phyloP scores from a whole-genome alignment of 768 basidiomycete species.

The Pulveroboletus sp. region DNA sequence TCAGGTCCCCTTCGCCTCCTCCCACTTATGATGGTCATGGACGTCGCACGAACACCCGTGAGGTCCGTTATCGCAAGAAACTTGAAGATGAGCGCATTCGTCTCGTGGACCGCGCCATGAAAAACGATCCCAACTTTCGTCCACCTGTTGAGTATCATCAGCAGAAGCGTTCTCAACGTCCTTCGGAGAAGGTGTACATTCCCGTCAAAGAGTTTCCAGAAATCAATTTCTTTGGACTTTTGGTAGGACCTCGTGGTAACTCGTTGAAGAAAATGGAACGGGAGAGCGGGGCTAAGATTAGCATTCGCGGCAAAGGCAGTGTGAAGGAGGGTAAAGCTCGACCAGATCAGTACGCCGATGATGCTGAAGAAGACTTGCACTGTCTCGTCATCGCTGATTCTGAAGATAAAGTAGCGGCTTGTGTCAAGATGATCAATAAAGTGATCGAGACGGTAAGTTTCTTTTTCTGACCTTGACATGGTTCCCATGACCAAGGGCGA shows the following conservation, averaged over 20 bases:
- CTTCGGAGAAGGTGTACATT: conserved; percentile 98
- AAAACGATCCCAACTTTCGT: conserved; percentile 96
- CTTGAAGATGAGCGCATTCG: conserved; percentile 88
- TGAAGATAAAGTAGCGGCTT: conserved; percentile 85
- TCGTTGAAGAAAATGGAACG: conserved; percentile 99
- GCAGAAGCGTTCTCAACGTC: conserved; percentile 88
- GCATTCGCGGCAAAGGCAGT: conserved; percentile 95
- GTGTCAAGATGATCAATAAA: conserved; percentile 93
- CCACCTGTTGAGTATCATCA: conserved; percentile 96
- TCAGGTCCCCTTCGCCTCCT: conserved; percentile 90
- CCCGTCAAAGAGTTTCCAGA: conserved; percentile 99
- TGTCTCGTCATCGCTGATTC: conserved; percentile 92
- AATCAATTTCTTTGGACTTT: conserved; percentile 98
- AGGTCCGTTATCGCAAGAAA: conserved; percentile 96
- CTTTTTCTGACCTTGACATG: background rate
- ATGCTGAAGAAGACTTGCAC: conserved; percentile 98
- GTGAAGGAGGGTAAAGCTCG: conserved; percentile 98
- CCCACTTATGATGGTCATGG: conserved; percentile 97
- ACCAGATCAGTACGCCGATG: conserved; percentile 90
- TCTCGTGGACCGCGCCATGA: conserved; percentile 94
- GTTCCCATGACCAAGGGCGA: background rate
- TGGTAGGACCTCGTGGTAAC: conserved; percentile 97
- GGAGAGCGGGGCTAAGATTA: conserved; percentile 97
- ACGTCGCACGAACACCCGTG: conserved; percentile 96
- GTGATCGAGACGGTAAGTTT: conserved; percentile 92